Evolutionary conservation across 2,329 filamentous ascomycete genomes (phyloP).

Genomic region (Paecilomyces variotii): DNA sequence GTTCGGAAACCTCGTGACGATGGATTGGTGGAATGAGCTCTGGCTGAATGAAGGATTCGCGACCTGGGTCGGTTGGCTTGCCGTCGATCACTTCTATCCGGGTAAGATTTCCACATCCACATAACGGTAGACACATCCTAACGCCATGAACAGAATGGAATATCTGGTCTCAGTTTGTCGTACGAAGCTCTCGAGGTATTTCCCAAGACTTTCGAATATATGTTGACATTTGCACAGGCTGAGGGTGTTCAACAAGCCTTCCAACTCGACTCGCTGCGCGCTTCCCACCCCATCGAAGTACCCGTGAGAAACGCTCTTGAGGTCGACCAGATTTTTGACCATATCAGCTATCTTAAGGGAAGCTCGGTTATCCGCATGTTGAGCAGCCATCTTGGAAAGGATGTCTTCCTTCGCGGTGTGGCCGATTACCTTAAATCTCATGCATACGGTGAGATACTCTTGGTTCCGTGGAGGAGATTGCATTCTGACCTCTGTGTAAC

Average conservation of each 20-base stretch:
- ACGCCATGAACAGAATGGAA: slow-evolving; percentile 63
- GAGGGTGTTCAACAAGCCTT: slow-evolving; percentile 92
- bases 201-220: slow-evolving; percentile 22
- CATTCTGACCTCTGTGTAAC: background rate
- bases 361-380: slow-evolving; percentile 96
- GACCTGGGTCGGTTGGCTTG: slow-evolving; percentile 96
- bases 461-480: background rate
- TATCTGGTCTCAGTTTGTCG: slow-evolving; percentile 93
- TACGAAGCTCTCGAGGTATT: slow-evolving; percentile 53
- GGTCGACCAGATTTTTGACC: slow-evolving; percentile 96
- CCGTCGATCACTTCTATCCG: slow-evolving; percentile 82
- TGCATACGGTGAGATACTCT: slow-evolving; percentile 56
- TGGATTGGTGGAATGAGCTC: slow-evolving; percentile 94
- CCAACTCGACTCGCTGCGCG: slow-evolving; percentile 77
- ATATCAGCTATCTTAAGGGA: slow-evolving; percentile 93
- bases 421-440: slow-evolving; percentile 82
- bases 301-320: slow-evolving; percentile 88
- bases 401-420: slow-evolving; percentile 85
- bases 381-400: slow-evolving; percentile 76
- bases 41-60: slow-evolving; percentile 97
- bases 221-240: slow-evolving; percentile 47
- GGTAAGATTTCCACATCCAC: slow-evolving; percentile 30
- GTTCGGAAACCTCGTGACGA: slow-evolving; percentile 92
- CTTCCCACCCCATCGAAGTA: slow-evolving; percentile 93
- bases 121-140: slow-evolving; percentile 9